phyloP scores from a whole-genome alignment of 1,284 basidiomycete species.

The Apiotrichum siamense region DNA sequence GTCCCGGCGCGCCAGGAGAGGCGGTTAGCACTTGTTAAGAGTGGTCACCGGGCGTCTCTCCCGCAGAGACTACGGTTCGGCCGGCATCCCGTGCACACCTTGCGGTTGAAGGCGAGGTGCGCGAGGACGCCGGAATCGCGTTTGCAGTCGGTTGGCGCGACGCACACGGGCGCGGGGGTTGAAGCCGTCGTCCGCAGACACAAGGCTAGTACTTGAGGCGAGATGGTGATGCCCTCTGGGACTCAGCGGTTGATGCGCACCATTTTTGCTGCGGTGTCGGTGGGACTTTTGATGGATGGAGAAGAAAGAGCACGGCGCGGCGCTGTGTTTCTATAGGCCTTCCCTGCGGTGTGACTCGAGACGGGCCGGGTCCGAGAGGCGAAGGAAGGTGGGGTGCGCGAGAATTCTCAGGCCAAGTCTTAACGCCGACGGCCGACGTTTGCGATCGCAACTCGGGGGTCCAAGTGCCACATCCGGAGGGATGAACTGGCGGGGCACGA shows the following conservation, averaged over 20 bases:
- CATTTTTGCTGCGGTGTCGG: slow-evolving; percentile 13
- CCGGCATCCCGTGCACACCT: slow-evolving; percentile 9
- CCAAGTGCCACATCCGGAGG: too few relatives aligned
- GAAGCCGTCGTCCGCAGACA: neutral
- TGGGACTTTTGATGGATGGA: slow-evolving; percentile 18
- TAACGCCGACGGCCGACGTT: too few relatives aligned
- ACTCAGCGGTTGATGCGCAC: slow-evolving; percentile 17
- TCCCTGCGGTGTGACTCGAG: too few relatives aligned
- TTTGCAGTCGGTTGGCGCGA: too few relatives aligned
- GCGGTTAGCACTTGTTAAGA: neutral
- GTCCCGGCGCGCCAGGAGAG: neutral
- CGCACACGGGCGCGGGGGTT: too few relatives aligned
- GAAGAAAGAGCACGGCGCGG: neutral
- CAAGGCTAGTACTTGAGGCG: slow-evolving; percentile 1
- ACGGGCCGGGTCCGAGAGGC: too few relatives aligned
- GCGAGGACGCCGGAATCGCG: too few relatives aligned
- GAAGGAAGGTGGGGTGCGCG: too few relatives aligned
- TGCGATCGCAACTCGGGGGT: too few relatives aligned
- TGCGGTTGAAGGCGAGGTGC: slow-evolving; percentile 32
- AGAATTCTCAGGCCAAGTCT: too few relatives aligned
- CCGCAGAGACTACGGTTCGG: neutral
- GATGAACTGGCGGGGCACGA: too few relatives aligned
- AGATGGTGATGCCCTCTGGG: slow-evolving; percentile 14
- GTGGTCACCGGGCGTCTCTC: neutral
- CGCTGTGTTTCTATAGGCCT: too few relatives aligned